phyloP scores from a whole-genome alignment of 106 monocot species.

The Amphibolis antarctica region DNA sequence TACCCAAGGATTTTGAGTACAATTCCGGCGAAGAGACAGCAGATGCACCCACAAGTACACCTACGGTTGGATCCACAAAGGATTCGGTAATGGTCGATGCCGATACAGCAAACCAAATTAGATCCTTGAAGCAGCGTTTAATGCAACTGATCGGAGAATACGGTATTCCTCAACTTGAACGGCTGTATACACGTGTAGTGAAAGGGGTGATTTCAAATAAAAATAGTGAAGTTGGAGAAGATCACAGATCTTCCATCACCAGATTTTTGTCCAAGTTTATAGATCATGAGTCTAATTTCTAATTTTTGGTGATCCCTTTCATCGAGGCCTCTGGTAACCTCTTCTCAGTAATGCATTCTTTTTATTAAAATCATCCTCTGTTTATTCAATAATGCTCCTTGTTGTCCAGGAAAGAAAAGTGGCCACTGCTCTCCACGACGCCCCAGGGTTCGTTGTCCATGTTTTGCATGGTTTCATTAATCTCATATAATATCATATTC shows the following conservation, averaged over 20 bases:
- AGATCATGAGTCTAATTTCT: constrained; percentile 66
- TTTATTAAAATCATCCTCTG: not conserved
- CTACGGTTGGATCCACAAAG: not conserved
- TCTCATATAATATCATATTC: too few relatives aligned
- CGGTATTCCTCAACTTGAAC: constrained; percentile 75
- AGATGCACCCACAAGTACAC: not conserved
- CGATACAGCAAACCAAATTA: constrained; percentile 34
- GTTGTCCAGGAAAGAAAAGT: too few relatives aligned
- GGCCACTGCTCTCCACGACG: too few relatives aligned
- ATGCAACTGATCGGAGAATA: constrained; percentile 37
- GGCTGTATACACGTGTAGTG: constrained; percentile 57
- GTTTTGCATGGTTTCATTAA: too few relatives aligned
- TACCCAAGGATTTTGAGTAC: constrained; percentile 2
- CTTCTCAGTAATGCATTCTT: not conserved
- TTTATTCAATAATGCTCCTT: too few relatives aligned
- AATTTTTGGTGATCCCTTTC: too few relatives aligned
- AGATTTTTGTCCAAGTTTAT: constrained; percentile 57
- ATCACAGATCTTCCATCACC: constrained; percentile 44
- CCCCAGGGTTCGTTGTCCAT: too few relatives aligned
- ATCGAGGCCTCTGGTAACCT: too few relatives aligned
- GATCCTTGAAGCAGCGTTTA: constrained; percentile 31
- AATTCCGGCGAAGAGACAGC: not conserved
- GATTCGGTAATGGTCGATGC: constrained; percentile 13
- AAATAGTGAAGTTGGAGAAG: constrained; percentile 31
- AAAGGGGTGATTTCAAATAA: constrained; percentile 35